Evolutionary conservation across 768 basidiomycete species (phyloP).

Genomic region (Amanita subjunquillea): DNA sequence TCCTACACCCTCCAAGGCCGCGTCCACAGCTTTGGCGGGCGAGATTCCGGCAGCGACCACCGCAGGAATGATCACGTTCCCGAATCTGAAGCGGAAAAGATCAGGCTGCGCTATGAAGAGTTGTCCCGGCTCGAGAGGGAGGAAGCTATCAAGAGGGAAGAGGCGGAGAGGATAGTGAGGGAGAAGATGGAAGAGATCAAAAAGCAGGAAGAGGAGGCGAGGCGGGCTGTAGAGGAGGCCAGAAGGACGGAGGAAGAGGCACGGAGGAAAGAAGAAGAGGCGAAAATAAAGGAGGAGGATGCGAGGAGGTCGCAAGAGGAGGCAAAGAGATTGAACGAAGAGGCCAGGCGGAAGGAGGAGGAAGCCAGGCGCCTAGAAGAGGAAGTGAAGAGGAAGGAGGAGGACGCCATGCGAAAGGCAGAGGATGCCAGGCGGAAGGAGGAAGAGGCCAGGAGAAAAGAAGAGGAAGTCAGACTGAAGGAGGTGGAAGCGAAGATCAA

Average conservation of each 20-base stretch:
- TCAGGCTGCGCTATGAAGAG: constrained; percentile 4
- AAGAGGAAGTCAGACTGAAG: constrained; percentile 9
- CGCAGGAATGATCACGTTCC: constrained; percentile 6
- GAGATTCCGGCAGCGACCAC: constrained; percentile 5
- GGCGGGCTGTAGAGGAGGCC: constrained; percentile 16
- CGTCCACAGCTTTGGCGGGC: constrained; percentile 5
- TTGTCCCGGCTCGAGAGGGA: constrained; percentile 8
- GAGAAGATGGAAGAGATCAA: constrained; percentile 14
- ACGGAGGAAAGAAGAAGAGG: constrained; percentile 13
- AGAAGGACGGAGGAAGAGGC: constrained; percentile 10
- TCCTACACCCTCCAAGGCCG: background rate
- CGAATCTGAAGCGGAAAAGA: constrained; percentile 5
- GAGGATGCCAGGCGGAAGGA: constrained; percentile 16
- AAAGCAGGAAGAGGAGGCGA: constrained; percentile 12
- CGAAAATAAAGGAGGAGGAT: constrained; percentile 14
- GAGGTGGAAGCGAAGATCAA: constrained; percentile 13
- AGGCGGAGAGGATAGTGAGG: constrained; percentile 8
- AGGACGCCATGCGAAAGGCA: constrained; percentile 11
- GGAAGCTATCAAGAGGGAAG: constrained; percentile 7
- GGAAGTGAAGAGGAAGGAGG: constrained; percentile 12
- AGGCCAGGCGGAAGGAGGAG: constrained; percentile 15
- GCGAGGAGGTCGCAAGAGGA: constrained; percentile 15
- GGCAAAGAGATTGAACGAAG: constrained; percentile 10
- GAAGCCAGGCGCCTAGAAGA: constrained; percentile 14
- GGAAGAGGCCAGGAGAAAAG: constrained; percentile 1